Evolutionary conservation across 225 moss, liverwort and hornwort genomes (phyloP).

Genomic region (Ulota crispa): DNA sequence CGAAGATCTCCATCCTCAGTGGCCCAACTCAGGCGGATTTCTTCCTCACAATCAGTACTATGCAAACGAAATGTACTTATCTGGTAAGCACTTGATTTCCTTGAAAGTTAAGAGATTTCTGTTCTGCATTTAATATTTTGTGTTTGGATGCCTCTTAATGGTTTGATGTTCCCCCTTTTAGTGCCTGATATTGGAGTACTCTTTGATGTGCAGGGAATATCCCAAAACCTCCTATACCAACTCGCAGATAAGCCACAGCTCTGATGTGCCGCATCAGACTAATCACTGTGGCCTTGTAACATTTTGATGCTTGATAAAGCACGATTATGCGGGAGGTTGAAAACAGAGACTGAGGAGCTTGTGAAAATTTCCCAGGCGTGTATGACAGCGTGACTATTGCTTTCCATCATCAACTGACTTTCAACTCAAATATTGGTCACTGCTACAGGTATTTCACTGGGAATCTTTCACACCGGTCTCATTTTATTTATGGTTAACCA

Average conservation of each 20-base stretch:
- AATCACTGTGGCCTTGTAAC: conserved; percentile 34
- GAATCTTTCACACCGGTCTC: not conserved
- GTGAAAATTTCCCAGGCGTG: conserved; percentile 28
- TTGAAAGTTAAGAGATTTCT: not conserved
- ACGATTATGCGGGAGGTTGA: conserved; percentile 33
- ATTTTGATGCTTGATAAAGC: conserved; percentile 32
- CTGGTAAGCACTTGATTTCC: not conserved
- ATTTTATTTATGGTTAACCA: not conserved
- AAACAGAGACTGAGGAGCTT: conserved; percentile 33
- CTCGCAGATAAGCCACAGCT: conserved; percentile 36
- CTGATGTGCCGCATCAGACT: conserved; percentile 26
- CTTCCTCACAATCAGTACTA: conserved; percentile 34
- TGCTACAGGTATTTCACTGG: conserved; percentile 20
- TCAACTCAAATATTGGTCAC: not conserved
- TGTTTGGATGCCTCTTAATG: not conserved
- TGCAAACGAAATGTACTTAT: conserved; percentile 29
- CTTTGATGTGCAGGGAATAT: conserved; percentile 21
- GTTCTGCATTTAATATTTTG: not conserved
- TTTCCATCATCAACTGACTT: conserved; percentile 19
- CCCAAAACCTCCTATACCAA: conserved; percentile 30
- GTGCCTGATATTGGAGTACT: not conserved
- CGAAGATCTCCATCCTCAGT: conserved; percentile 41
- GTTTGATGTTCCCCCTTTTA: not conserved
- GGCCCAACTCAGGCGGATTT: conserved; percentile 30
- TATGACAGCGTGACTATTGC: conserved; percentile 28